A percentile compares a stretch with the other conserved stretches of the same genome.
Conservation (phyloP, 139 green algal genomes). For the Ulvella scutata region DNA sequence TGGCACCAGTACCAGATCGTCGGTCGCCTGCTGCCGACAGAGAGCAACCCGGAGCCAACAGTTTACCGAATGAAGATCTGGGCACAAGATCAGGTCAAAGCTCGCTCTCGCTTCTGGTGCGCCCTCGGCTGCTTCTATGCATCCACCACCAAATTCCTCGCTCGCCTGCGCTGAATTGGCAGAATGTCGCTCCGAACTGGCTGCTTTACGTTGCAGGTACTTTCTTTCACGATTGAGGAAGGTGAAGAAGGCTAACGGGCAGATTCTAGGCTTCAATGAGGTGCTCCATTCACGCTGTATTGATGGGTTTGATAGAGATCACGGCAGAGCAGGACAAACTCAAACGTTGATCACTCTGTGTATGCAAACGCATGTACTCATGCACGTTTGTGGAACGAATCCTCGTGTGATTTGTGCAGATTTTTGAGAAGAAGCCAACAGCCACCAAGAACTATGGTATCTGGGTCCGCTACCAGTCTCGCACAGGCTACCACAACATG, state of each 20-base stretch:
- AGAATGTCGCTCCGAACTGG: too few relatives aligned
- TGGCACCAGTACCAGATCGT: slow-evolving; percentile 99
- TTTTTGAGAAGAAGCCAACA: slow-evolving; percentile 91
- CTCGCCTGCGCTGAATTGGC: background rate
- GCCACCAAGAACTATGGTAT: slow-evolving; percentile 98
- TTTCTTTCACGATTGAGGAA: slow-evolving; percentile 88
- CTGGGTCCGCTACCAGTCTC: slow-evolving; percentile 94
- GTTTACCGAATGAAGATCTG: slow-evolving; percentile 99
- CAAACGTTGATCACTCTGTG: too few relatives aligned
- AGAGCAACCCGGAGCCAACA: slow-evolving; percentile 64
- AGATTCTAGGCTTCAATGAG: slow-evolving; percentile 94
- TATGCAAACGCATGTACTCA: too few relatives aligned
- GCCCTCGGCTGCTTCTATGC: background rate
- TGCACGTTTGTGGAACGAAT: too few relatives aligned
- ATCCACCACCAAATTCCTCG: background rate
- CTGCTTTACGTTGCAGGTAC: slow-evolving; percentile 76
- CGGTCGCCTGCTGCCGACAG: slow-evolving; percentile 86
- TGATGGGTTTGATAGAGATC: too few relatives aligned
- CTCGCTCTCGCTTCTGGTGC: slow-evolving; percentile 98
- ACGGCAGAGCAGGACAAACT: too few relatives aligned
- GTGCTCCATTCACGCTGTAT: slow-evolving; percentile 33
- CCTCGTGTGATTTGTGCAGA: slow-evolving; percentile 33
- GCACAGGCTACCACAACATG: slow-evolving; percentile 91
- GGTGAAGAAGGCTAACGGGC: slow-evolving; percentile 99
- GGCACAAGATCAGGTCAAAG: slow-evolving; percentile 77